These are phyloP conservation scores for Dictyostelium intermedium DNA, from an alignment of 78 protist species.

Conservation along the genomic window DNA sequence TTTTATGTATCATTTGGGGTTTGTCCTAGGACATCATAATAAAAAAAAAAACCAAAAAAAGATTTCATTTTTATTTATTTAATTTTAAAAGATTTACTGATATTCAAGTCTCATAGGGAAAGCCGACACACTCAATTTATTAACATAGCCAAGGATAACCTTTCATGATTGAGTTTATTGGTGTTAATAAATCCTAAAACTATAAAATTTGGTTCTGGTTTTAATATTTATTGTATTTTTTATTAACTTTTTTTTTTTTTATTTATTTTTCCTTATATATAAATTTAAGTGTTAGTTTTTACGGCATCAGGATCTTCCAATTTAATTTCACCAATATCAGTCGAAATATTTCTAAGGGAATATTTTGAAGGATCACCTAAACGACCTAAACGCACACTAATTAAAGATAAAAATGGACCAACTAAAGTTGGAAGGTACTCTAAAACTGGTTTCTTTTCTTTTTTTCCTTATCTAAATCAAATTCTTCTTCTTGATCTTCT, in stretches of 20 bases:
- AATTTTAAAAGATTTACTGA: no score
- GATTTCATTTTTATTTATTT: no score
- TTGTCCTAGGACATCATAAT: no score
- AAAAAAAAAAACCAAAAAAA: no score
- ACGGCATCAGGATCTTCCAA: not conserved
- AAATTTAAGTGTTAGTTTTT: not conserved
- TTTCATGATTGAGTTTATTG: no score
- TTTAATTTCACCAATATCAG: not conserved
- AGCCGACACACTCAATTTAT: no score
- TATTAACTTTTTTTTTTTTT: not conserved
- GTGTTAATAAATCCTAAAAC: no score
- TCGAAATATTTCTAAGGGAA: constrained; percentile 38
- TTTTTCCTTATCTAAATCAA: not conserved
- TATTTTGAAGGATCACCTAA: constrained; percentile 61
- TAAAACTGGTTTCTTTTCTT: constrained; percentile 16
- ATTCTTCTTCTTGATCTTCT: not conserved
- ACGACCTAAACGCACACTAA: not conserved
- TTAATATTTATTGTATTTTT: not conserved
- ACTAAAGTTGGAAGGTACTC: constrained; percentile 37
- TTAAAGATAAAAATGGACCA: constrained; percentile 61
- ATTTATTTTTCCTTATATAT: not conserved
- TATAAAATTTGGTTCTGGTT: no score
- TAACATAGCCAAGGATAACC: no score
- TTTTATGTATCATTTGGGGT: no score
- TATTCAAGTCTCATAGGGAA: no score